Conservation (phyloP, 768 basidiomycete species). For the Trametes cinnabarina region DNA sequence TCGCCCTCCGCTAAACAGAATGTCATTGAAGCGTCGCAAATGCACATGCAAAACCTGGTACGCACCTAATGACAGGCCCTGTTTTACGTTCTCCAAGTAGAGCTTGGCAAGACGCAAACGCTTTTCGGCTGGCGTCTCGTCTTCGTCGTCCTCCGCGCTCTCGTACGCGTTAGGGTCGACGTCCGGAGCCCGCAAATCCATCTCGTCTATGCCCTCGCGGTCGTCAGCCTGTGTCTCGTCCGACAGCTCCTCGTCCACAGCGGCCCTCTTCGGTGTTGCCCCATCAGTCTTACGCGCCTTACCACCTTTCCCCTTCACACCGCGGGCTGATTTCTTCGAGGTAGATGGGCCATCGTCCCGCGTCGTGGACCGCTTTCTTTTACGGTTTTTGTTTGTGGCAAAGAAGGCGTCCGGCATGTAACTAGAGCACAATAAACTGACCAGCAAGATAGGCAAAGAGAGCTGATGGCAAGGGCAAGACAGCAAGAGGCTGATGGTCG, state of each 20-base stretch:
- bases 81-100: slow-evolving; percentile 84
- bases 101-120: slow-evolving; percentile 85
- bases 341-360: slow-evolving; percentile 33
- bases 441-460: neutral
- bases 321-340: slow-evolving; percentile 23
- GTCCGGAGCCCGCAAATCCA: slow-evolving; percentile 64
- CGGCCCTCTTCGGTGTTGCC: slow-evolving; percentile 8
- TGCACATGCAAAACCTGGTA: neutral
- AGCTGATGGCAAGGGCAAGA: neutral
- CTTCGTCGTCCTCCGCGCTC: slow-evolving; percentile 80
- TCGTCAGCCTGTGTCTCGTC: slow-evolving; percentile 56
- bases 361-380: slow-evolving; percentile 53
- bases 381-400: slow-evolving; percentile 54
- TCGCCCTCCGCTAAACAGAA: slow-evolving; percentile 69
- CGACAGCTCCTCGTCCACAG: slow-evolving; percentile 65
- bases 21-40: neutral
- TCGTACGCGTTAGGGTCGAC: slow-evolving; percentile 47
- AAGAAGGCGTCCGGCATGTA: slow-evolving; percentile 89
- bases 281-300: slow-evolving; percentile 26
- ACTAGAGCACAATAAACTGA: neutral
- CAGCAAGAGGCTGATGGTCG: neutral
- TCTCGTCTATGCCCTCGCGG: slow-evolving; percentile 56
- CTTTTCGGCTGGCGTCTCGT: slow-evolving; percentile 93
- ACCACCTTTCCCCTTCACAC: slow-evolving; percentile 26
- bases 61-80: slow-evolving; percentile 48